phyloP scores from a whole-genome alignment of 2,329 filamentous ascomycete genomes.

The Stachybotrys chartarum region DNA sequence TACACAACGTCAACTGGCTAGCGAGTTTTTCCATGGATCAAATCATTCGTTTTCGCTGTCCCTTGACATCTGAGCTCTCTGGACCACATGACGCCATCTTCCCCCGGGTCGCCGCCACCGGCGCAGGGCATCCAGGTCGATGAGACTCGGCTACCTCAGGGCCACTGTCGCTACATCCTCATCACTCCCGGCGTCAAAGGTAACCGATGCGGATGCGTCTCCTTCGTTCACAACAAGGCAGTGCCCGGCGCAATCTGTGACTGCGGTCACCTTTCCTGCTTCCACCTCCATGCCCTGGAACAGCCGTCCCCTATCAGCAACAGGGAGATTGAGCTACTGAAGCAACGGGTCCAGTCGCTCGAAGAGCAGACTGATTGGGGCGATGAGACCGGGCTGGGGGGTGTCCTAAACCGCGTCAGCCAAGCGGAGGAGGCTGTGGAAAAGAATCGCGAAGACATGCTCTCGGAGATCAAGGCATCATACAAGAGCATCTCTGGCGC shows the following conservation, averaged over 20 bases:
- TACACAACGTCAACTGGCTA: not conserved
- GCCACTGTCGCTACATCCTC: conserved; percentile 53
- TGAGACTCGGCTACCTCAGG: conserved; percentile 43
- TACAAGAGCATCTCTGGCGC: conserved; percentile 48
- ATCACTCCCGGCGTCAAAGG: conserved; percentile 49
- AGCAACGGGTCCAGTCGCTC: conserved; percentile 15
- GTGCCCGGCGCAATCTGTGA: conserved; percentile 48
- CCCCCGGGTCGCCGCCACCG: conserved; percentile 13
- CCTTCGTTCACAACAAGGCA: conserved; percentile 47
- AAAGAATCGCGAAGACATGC: conserved; percentile 41
- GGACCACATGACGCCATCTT: conserved; percentile 19
- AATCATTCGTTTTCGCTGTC: conserved; percentile 10
- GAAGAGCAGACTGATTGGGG: conserved; percentile 27
- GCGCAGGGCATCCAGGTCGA: conserved; percentile 22
- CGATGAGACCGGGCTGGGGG: conserved; percentile 28
- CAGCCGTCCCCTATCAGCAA: conserved; percentile 41
- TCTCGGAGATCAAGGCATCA: conserved; percentile 44
- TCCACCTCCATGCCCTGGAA: conserved; percentile 44
- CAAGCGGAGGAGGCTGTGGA: conserved; percentile 48
- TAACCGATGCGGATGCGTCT: conserved; percentile 50
- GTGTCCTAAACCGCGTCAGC: conserved; percentile 36
- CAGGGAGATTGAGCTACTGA: conserved; percentile 22
- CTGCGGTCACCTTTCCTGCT: conserved; percentile 54
- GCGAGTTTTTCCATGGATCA: conserved; percentile 17
- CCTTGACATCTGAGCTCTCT: conserved; percentile 14